phyloP scores from a whole-genome alignment of 1,139 yeast species.

The Maudiozyma humilis region DNA sequence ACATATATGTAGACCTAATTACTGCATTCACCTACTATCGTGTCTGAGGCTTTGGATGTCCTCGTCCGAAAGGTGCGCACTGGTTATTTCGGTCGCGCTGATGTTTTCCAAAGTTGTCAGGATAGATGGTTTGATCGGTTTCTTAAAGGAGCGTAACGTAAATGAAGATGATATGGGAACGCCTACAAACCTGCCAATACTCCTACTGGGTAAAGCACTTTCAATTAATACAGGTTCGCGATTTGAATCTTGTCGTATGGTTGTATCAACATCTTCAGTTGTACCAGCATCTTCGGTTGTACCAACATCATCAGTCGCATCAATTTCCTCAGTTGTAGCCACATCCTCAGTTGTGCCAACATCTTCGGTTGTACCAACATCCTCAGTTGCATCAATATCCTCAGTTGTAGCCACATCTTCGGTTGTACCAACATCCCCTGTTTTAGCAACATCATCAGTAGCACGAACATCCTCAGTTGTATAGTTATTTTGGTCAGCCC shows the following conservation, averaged over 20 bases:
- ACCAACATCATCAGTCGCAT: neutral
- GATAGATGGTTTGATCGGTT: constrained; percentile 14
- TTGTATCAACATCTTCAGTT: neutral
- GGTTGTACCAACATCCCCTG: neutral
- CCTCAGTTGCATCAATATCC: neutral
- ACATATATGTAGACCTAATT: neutral
- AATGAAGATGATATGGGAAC: neutral
- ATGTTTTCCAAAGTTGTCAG: constrained; percentile 16
- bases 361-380: no score
- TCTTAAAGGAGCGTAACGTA: constrained; percentile 12
- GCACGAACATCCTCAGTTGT: no score
- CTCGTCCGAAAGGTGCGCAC: neutral
- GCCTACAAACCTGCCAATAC: neutral
- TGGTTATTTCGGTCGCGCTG: constrained; percentile 7
- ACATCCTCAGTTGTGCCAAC: no score
- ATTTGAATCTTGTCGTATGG: neutral
- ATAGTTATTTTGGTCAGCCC: no score
- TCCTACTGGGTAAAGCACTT: neutral
- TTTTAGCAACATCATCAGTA: no score
- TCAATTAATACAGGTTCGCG: neutral
- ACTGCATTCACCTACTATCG: neutral
- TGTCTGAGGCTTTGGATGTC: neutral
- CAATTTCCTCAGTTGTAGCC: neutral
- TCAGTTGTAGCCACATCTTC: neutral
- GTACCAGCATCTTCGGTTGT: neutral